phyloP scores from a whole-genome alignment of 2,329 filamentous ascomycete species.

The Trichoderma sp. region DNA sequence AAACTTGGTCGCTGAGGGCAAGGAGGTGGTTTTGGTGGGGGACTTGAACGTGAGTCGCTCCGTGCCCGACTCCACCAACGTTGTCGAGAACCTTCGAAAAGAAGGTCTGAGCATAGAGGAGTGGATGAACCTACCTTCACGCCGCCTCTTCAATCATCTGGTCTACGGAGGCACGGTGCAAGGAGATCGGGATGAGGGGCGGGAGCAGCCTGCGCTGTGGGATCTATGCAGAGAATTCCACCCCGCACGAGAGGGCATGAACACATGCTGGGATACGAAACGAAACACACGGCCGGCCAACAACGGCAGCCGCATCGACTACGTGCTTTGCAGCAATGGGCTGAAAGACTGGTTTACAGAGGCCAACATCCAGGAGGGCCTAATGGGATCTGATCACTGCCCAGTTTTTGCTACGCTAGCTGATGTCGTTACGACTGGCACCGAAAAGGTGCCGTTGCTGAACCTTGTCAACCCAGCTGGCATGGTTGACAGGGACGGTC shows the following conservation, averaged over 20 bases:
- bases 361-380: constrained; percentile 86
- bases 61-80: constrained; percentile 74
- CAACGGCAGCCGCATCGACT: constrained; percentile 90
- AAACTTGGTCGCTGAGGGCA: constrained; percentile 78
- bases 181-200: constrained; percentile 66
- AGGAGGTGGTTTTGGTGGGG: constrained; percentile 81
- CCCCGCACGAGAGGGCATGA: constrained; percentile 82
- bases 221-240: constrained; percentile 85
- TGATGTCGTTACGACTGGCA: constrained; percentile 57
- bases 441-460: constrained; percentile 53
- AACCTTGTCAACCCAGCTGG: constrained; percentile 79
- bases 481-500: constrained; percentile 66
- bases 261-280: constrained; percentile 94
- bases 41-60: constrained; percentile 79
- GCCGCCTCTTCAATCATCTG: constrained; percentile 84
- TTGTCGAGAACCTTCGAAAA: constrained; percentile 71
- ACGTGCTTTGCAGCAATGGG: constrained; percentile 77
- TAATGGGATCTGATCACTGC: constrained; percentile 96
- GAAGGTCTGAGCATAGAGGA: constrained; percentile 67
- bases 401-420: constrained; percentile 80
- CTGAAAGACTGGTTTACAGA: constrained; percentile 79
- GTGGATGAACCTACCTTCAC: constrained; percentile 70
- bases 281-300: constrained; percentile 96
- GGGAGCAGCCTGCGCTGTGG: constrained; percentile 72
- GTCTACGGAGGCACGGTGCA: constrained; percentile 70